These are phyloP conservation scores for Saccharomyces hybrid DNA, from an alignment of 1,139 yeast genomes.

Conservation along the genomic window DNA sequence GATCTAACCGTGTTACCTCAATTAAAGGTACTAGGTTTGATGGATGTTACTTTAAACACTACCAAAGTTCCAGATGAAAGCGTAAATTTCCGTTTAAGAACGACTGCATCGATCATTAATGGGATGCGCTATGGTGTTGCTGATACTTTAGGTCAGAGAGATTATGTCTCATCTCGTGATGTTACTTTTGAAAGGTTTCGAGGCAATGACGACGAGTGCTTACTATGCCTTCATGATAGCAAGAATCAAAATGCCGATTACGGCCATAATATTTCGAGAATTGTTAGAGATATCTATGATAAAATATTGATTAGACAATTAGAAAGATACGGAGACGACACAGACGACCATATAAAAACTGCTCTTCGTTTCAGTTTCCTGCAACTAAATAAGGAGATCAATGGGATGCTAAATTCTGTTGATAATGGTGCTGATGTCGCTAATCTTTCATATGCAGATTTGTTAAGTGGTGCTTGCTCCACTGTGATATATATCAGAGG, in stretches of 20 bases:
- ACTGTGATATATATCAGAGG: conserved; percentile 74
- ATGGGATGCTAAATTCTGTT: conserved; percentile 35
- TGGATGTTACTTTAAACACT: conserved; percentile 91
- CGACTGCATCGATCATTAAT: conserved; percentile 77
- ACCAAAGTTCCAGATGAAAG: conserved; percentile 80
- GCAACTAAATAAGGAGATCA: conserved; percentile 74
- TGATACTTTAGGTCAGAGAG: conserved; percentile 70
- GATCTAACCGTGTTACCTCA: conserved; percentile 69
- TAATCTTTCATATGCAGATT: conserved; percentile 51
- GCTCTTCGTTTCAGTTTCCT: conserved; percentile 79
- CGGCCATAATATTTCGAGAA: conserved; percentile 65
- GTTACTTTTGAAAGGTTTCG: conserved; percentile 82
- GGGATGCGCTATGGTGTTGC: conserved; percentile 86
- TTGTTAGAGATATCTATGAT: conserved; percentile 75
- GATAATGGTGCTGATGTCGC: conserved; percentile 32
- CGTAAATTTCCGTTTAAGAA: conserved; percentile 76
- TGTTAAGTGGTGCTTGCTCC: conserved; percentile 78
- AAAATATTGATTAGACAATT: conserved; percentile 55
- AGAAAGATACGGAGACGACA: conserved; percentile 54
- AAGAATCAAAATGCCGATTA: conserved; percentile 49
- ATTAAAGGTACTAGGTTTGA: conserved; percentile 70
- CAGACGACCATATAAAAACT: conserved; percentile 42
- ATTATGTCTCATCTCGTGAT: conserved; percentile 69
- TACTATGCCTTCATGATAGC: conserved; percentile 86
- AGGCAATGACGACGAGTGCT: conserved; percentile 67